Evolutionary conservation across 805 yeast species (phyloP).

Genomic region (Metschnikowia chrysomelidarum): DNA sequence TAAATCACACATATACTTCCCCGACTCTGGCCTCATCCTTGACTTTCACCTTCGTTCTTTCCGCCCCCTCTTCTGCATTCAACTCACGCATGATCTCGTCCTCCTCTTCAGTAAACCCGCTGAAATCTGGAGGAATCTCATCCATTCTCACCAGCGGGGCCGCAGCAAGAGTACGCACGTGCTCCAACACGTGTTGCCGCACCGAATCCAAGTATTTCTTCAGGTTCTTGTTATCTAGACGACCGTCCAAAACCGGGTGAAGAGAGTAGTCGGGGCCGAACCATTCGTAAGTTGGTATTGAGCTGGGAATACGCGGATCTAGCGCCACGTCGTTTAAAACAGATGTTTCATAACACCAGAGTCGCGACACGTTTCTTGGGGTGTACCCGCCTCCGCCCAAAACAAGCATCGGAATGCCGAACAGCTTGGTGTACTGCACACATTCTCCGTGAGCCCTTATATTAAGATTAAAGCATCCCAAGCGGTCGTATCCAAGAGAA

Average conservation of each 20-base stretch:
- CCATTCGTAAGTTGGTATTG: slow-evolving; percentile 73
- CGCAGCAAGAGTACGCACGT: slow-evolving; percentile 74
- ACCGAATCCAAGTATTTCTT: slow-evolving; percentile 81
- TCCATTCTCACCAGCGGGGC: slow-evolving; percentile 96
- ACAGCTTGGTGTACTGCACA: slow-evolving; percentile 82
- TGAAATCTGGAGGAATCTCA: slow-evolving; percentile 73
- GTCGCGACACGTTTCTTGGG: slow-evolving; percentile 88
- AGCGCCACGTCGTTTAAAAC: slow-evolving; percentile 60
- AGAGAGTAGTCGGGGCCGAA: slow-evolving; percentile 90
- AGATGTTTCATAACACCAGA: slow-evolving; percentile 95
- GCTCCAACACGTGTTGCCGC: slow-evolving; percentile 72
- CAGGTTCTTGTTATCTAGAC: slow-evolving; percentile 78
- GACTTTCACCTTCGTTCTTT: slow-evolving; percentile 14
- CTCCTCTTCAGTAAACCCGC: slow-evolving; percentile 44
- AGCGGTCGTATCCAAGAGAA: slow-evolving; percentile 86
- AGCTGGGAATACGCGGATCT: slow-evolving; percentile 53
- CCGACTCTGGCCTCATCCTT: slow-evolving; percentile 29
- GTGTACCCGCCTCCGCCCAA: slow-evolving; percentile 99
- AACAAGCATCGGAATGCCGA: slow-evolving; percentile 86
- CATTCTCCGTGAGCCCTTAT: slow-evolving; percentile 96
- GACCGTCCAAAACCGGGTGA: slow-evolving; percentile 63
- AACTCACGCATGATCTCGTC: slow-evolving; percentile 37
- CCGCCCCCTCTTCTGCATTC: slow-evolving; percentile 29
- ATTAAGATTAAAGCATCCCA: slow-evolving; percentile 91
- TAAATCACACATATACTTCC: slow-evolving; percentile 18